Percentiles rank a stretch among this genome's conserved stretches.
These are phyloP conservation scores for Anisodus tanguticus DNA, from an alignment of 257 asterid genomes.

Conservation along the genomic window DNA sequence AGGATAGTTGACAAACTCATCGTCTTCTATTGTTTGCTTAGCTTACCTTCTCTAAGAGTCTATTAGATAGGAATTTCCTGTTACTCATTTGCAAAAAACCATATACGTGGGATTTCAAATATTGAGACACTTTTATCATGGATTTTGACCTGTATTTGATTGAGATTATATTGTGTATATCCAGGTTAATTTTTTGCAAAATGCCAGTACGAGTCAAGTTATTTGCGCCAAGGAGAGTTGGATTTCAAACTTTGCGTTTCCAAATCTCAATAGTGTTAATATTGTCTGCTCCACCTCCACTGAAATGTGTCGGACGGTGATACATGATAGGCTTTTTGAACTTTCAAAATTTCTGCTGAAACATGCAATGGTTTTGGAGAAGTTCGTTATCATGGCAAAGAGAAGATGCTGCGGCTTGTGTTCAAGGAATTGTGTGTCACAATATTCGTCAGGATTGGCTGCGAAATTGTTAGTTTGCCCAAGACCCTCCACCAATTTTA, in stretches of 20 bases:
- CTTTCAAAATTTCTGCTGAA: no score
- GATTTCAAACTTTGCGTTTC: background rate
- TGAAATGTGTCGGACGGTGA: background rate
- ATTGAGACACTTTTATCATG: background rate
- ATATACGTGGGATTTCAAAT: background rate
- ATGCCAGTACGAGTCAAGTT: background rate
- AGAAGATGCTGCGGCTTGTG: background rate
- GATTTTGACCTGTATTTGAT: background rate
- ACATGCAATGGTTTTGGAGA: no score
- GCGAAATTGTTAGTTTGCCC: background rate
- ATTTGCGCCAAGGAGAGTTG: background rate
- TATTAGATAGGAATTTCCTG: background rate
- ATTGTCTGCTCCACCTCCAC: background rate
- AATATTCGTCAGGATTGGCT: background rate
- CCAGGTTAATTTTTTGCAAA: background rate
- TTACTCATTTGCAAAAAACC: background rate
- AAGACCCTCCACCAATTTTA: background rate
- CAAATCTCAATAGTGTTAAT: background rate
- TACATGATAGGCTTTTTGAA: background rate
- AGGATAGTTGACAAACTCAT: no score
- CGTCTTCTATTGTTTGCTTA: no score
- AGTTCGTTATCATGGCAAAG: no score
- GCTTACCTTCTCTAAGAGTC: background rate
- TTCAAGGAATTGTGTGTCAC: background rate
- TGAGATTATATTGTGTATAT: background rate